Base-by-base conservation (phyloP, 805 yeast genomes). In the Isabelozyma pseudorhagii region DNA sequence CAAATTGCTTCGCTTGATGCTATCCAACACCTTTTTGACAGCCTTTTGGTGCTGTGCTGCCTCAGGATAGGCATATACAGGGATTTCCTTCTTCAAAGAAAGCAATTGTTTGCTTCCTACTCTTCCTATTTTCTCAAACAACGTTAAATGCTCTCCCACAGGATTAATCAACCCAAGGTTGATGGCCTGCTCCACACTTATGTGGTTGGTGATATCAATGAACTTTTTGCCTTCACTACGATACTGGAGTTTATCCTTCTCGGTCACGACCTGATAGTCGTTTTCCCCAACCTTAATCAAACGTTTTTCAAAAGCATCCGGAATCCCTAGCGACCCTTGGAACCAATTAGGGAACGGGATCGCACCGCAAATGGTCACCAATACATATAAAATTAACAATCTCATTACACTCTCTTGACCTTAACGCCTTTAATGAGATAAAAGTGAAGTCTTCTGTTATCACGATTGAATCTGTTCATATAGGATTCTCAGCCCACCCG, bases 171-270 rank as follows among this genome's bases (percentile, higher is more conserved):
- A 49, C 3, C 75, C 71, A 39, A 58, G 55, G 3, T 55, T 51
- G 41, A 62, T 51, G 5, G 76, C 77, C 21, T 64, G 71, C 31
- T 70, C 69, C 11, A 71, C 59, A 14, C 70, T 61, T n/a, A 74
- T 54, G n/a, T 60, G 63, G 49, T 73, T 72, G 8, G 93, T 85
- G 31, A 86, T 75, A 66, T 87, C 93, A 54, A 87, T 80, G 61
- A 85, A 87, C 25, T 71, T 77, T 34, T 74, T 64, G 46, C 84
- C 84, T 38, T 71, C 62, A 46, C 80, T 63, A 48, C 57, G 64
- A 48, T 71, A 61, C 5, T 54, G 47, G 49, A 68, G 55, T 53
- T 75, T 76, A 9, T 67, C 71, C 7, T 53, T 50, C 51, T 76
- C 81, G 10, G 68, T 54, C n/a, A 69, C 69, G 2, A 71, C 42